phyloP scores from a whole-genome alignment of 2,329 filamentous ascomycete species.

The Colletotrichum magnum region DNA sequence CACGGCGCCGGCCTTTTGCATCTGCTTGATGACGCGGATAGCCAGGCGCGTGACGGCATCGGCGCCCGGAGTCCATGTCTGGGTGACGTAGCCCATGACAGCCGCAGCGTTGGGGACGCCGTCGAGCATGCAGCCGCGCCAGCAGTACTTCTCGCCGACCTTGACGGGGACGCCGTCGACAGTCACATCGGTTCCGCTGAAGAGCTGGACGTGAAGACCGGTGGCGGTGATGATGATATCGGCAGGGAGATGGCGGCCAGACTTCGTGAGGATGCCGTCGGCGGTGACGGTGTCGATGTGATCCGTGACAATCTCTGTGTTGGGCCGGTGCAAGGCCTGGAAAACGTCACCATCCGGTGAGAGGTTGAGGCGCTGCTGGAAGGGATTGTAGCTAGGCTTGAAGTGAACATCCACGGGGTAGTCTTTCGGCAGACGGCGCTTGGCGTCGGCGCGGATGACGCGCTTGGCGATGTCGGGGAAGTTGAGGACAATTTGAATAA shows the following conservation, averaged over 20 bases:
- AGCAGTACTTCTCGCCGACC: slow-evolving; percentile 67
- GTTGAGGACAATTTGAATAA: slow-evolving; percentile 64
- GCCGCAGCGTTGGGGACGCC: slow-evolving; percentile 75
- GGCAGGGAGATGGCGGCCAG: slow-evolving; percentile 66
- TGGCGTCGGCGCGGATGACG: slow-evolving; percentile 61
- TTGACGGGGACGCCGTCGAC: slow-evolving; percentile 69
- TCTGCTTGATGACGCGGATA: slow-evolving; percentile 64
- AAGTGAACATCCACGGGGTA: slow-evolving; percentile 74
- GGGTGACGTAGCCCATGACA: slow-evolving; percentile 76
- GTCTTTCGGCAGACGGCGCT: slow-evolving; percentile 65
- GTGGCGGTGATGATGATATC: slow-evolving; percentile 81
- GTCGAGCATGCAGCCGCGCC: slow-evolving; percentile 77
- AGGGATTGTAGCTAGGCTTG: slow-evolving; percentile 74
- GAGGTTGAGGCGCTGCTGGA: slow-evolving; percentile 83
- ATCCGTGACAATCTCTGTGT: slow-evolving; percentile 65
- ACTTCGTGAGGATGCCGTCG: slow-evolving; percentile 62
- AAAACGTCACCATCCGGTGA: slow-evolving; percentile 72
- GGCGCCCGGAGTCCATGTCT: slow-evolving; percentile 77
- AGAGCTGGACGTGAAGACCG: slow-evolving; percentile 72
- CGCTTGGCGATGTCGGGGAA: slow-evolving; percentile 66
- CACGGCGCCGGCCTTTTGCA: slow-evolving; percentile 52
- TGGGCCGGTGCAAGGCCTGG: slow-evolving; percentile 59
- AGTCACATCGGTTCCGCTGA: slow-evolving; percentile 65
- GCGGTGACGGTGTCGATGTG: slow-evolving; percentile 65
- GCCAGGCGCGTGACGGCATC: slow-evolving; percentile 66